Base-by-base conservation (phyloP, 306 rosid genomes). In the Malus orientalis region DNA sequence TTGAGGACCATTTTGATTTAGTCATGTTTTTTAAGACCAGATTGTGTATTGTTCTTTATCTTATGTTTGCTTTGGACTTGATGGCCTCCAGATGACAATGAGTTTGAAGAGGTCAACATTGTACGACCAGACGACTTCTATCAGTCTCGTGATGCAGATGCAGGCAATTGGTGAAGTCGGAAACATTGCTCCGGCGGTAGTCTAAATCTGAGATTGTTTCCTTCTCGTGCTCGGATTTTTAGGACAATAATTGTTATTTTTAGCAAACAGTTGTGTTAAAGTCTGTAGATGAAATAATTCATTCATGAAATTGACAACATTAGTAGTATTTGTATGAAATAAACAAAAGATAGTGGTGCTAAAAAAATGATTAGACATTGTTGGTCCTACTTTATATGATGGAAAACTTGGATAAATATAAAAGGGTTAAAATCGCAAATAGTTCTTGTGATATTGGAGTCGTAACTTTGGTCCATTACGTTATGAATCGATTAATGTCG, bases 101-200 rank as follows among this genome's bases (percentile, higher is more conserved):
- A 86, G 83, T 94, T 91, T 75, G 98, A 94, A 88, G 97, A 87
- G 81, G 85, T 90, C 53, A 74, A 81, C 87, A 91, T 90, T 42
- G 88, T 81, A 29, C 88, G 80, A 61, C 91, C 96, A 20, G 78
- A 81, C 36, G 96, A 91, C 82, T 90, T 90, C 89, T 87, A 76
- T 84, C 91, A 73, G 71, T 66, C 94, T 5, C 88, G 90, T 40
- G 97, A 93, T 72, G 86, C 73, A 18, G 98, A 93, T 57, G 86
- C 85, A 44, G 81, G 83, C 86, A 88, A 55, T 82, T 86, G 97
- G 93, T 87, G 90, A 85, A 53, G 54, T 68, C 30, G 33, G 33
- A 67, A 59, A 29, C 22, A 4, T 29, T 51, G 40, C 18, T 45
- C 75, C 61, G 7, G 74, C 74, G 19, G 18, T 57, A 33, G 15